Evolutionary conservation across 2,329 filamentous ascomycete genomes (phyloP), one percentile per base, ranked within the genome.

Genomic region (Cladophialophora psammophila): DNA sequence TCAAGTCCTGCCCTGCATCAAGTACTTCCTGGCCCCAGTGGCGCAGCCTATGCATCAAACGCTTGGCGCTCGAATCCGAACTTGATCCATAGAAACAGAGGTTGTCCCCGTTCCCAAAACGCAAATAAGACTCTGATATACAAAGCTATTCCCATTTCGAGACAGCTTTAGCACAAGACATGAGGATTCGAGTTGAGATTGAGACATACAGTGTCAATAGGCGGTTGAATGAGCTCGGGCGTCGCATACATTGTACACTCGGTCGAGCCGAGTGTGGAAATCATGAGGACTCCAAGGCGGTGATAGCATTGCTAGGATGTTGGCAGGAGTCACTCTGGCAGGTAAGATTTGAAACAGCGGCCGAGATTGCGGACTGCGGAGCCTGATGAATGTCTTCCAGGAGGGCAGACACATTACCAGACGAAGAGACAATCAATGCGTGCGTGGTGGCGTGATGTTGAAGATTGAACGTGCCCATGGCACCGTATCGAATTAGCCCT

Each of bases 371-470:
- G 8, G 32, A 20, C 20, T 6, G 6, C 9, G 53, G 32, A 5
- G 15, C 13, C 20, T 38, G 53, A 18, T n/a, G 53, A 34, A 56
- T 34, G 36, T 56, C 53, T 5, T 56, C 31, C 9, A 56, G 31
- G 10, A 56, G 18, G 13, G 59, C 31, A 40, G 45, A 57, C 8
- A 50, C 15, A 20, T 34, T 38, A 35, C 13, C 40, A 20, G 45
- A 35, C 4, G 48, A 35, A 31, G 63, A 18, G 12, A 56, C 3
- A 7, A 65, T 38, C 31, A 61, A 26, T 9, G 58, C 34, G 6
- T 65, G 63, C 15, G 58, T 65, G 20, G 32, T 60, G 8, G 57
- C 18, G 38, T 65, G 57, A 26, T 65, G 58, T 36, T 57, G 63
- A 18, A 65, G 31, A 26, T 56, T 56, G 26, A 65, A 45, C 13